These are phyloP conservation scores for Gracilaria gracilis DNA, from an alignment of 23 red algal genomes.

Conservation along the genomic window DNA sequence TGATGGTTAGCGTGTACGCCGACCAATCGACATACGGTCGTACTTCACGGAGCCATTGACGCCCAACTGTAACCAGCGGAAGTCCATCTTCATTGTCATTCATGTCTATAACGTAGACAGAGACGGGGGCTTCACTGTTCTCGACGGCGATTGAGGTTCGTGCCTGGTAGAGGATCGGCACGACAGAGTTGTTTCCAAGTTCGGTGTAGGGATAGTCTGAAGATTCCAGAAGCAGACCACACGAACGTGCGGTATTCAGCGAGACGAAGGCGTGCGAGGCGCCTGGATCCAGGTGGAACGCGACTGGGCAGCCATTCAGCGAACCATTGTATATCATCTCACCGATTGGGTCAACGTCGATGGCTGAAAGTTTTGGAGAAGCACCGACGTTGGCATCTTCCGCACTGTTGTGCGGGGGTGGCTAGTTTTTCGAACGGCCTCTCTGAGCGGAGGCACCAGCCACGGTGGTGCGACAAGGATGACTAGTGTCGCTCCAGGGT, in stretches of 20 bases:
- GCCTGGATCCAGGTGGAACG: constrained; percentile 18
- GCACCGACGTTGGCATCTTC: neutral
- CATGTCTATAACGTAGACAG: constrained; percentile 14
- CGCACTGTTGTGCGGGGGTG: neutral
- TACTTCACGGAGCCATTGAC: neutral
- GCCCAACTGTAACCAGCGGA: neutral
- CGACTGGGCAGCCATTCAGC: neutral
- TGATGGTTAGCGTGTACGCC: neutral
- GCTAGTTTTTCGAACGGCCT: neutral
- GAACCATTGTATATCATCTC: neutral
- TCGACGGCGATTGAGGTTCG: neutral
- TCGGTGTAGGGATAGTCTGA: neutral
- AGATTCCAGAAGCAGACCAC: neutral
- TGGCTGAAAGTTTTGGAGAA: neutral
- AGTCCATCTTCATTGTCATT: neutral
- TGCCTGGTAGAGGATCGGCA: neutral
- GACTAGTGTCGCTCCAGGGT: neutral
- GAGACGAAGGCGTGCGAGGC: constrained; percentile 42
- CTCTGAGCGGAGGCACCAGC: neutral
- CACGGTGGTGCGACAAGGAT: neutral
- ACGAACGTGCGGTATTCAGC: neutral
- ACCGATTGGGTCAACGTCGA: neutral
- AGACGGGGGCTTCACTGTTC: neutral
- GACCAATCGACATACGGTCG: neutral
- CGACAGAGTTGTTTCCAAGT: neutral